phyloP scores from a whole-genome alignment of 1,139 yeast genomes.

The Candida sojae region DNA sequence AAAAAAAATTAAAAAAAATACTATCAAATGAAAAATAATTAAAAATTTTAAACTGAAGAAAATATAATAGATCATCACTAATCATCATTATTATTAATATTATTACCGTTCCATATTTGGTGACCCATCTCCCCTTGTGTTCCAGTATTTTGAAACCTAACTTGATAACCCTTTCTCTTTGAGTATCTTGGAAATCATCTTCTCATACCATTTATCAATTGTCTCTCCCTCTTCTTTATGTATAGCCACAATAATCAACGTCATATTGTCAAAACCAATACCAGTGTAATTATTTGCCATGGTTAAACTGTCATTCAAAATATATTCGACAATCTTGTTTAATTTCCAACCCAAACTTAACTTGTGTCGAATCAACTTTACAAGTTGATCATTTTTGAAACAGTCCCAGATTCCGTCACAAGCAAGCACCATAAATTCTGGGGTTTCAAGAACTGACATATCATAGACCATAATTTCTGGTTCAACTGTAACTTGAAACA shows the following conservation, averaged over 20 bases:
- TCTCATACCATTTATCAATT: constrained; percentile 59
- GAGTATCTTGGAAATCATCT: constrained; percentile 50
- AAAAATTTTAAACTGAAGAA: too few relatives aligned
- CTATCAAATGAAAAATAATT: too few relatives aligned
- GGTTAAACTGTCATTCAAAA: constrained; percentile 67
- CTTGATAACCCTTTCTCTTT: constrained; percentile 39
- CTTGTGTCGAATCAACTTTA: constrained; percentile 57
- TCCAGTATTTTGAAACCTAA: too few relatives aligned
- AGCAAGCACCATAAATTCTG: constrained; percentile 68
- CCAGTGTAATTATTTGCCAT: constrained; percentile 77
- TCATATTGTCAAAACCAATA: constrained; percentile 81
- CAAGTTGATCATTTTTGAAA: constrained; percentile 57
- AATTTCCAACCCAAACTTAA: constrained; percentile 58
- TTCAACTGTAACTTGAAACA: constrained; percentile 62
- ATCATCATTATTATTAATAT: neutral
- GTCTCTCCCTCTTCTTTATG: constrained; percentile 40
- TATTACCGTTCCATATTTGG: neutral
- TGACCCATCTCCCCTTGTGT: neutral
- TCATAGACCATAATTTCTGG: constrained; percentile 68
- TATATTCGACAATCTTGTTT: constrained; percentile 57
- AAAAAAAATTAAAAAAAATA: too few relatives aligned
- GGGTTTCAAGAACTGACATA: constrained; percentile 32
- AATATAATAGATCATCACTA: too few relatives aligned
- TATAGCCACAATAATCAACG: constrained; percentile 62
- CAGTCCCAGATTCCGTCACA: constrained; percentile 88